Base-by-base conservation (phyloP, 1,139 yeast genomes). In the Kodamaea sp. region DNA sequence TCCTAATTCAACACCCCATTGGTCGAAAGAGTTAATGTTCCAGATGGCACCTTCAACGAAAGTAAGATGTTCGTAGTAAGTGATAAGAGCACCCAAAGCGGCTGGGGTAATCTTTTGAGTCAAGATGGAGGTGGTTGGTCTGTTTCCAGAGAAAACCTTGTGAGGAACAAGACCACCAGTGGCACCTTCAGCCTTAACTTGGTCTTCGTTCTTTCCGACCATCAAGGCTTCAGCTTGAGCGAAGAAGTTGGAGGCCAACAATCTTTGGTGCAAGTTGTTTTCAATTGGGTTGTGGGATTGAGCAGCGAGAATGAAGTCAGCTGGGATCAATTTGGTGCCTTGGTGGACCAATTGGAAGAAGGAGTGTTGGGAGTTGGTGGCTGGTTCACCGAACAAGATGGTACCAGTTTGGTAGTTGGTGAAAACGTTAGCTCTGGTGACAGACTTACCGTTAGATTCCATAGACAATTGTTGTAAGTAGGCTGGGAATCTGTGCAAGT, bases 1-100 rank as follows among this genome's bases (percentile, higher is more conserved):
- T 63, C 98, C 98, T 56, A 92, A 84, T 73, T 92, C 98, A 55
- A 92, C 98, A 68, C 98, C 98, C 96, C 97, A 92, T 76, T 92
- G 98, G 74, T 92, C 98, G 61, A 88, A 92, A 12, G 97, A 90
- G 80, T 92, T 92, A 73, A 92, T 90, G 78, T 94, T 92, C 98
- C 98, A 92, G 57, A 92, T 70, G 41, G 98, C 98, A 68, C 98
- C 98, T 71, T 92, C 98, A 42, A 90, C 90, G 69, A 92, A 92
- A 24, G 97, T 92, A 39, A 88, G 78, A 64, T 89, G 96, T 73
- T 92, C 98, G 72, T 92, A 92, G 78, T 92, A 92, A 34, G 95
- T 97, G 63, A 92, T 92, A 67, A 92, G 76, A 33, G 97, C 80
- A 68, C 98, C 98, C 52, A 92, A 78, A 37, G 96, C 69, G 35